These are phyloP conservation scores for Xerocomus minutiporus DNA, from an alignment of 1,284 basidiomycete species.

Conservation along the genomic window DNA sequence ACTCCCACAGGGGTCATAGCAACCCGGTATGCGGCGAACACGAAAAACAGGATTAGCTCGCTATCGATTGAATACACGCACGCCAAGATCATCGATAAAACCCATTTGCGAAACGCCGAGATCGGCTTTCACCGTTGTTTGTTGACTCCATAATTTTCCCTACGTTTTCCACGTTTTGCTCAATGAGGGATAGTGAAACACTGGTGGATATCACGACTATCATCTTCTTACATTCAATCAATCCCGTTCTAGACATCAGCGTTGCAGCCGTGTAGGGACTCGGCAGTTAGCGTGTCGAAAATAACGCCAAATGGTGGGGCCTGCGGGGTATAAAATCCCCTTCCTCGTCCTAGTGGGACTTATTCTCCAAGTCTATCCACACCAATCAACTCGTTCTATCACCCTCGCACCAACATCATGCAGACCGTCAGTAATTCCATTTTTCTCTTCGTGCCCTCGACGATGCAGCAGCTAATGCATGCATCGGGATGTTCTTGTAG, in stretches of 20 bases:
- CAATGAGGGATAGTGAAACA: not conserved
- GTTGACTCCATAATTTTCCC: not conserved
- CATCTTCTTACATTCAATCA: not conserved
- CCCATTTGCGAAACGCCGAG: too few relatives aligned
- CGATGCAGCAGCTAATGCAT: not conserved
- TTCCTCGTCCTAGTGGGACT: not conserved
- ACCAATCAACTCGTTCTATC: not conserved
- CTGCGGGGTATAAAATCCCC: slow-evolving; percentile 30
- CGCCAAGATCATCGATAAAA: not conserved
- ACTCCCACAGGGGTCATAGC: not conserved
- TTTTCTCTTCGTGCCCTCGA: not conserved
- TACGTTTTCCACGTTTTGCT: not conserved
- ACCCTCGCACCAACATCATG: not conserved
- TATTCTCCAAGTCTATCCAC: not conserved
- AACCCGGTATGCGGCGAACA: not conserved
- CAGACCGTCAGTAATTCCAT: slow-evolving; percentile 1
- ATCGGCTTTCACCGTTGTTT: too few relatives aligned
- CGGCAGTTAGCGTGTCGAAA: not conserved
- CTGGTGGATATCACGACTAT: not conserved
- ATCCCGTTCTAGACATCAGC: not conserved
- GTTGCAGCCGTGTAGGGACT: not conserved
- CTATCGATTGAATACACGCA: not conserved
- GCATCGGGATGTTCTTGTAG: not conserved
- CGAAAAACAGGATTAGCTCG: not conserved
- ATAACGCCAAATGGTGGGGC: not conserved